Base-by-base conservation (phyloP, 2,329 filamentous ascomycete genomes). In the Pseudodiploospora longispora region DNA sequence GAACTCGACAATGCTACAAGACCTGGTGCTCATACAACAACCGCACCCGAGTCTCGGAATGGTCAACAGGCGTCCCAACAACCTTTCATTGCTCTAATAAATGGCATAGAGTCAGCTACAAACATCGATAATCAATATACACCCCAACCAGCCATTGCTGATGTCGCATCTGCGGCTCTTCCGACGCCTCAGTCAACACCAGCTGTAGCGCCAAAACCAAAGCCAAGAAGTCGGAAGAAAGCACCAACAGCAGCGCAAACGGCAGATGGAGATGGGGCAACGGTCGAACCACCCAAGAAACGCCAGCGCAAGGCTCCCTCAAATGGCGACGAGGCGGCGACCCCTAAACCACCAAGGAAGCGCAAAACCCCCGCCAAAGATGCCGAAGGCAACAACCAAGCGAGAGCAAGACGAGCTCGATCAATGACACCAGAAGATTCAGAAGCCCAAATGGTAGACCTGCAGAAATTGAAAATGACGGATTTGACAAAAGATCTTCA, bases 401-500 rank as follows among this genome's bases (percentile, higher is more conserved):
- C 57, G 10, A 58, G 41, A 39, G 37, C 55, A 42, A 53, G 67
- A 48, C 53, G 63, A 36, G 64, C 69, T 42, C 70, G 76, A 46
- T 70, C 74, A 10, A 51, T 65, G 4, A 83, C 81, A 0, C 82
- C 82, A 2, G 79, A 83, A 42, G 77, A 82, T 51, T 77, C 80
- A 4, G 81, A 85, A 55, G 61, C 65, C 27, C 71, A 76, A 46
- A 62, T 75, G 49, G 81, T 91, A 43, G 83, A 89, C 56, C 70
- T 78, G 27, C 74, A 75, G 27, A 75, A 73, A 4, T 74, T 85
- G 28, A 86, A 79, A 43, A 87, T 93, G 80, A 76, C 74, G 36
- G 83, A 88, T 46, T 65, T 93, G 3, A 85, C 80, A 40, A 78
- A 75, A 49, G 83, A 87, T 55, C 67, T 85, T 42, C 74, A 75